Conservation (phyloP, 1,284 basidiomycete species). For the Ustilago bromivora region DNA sequence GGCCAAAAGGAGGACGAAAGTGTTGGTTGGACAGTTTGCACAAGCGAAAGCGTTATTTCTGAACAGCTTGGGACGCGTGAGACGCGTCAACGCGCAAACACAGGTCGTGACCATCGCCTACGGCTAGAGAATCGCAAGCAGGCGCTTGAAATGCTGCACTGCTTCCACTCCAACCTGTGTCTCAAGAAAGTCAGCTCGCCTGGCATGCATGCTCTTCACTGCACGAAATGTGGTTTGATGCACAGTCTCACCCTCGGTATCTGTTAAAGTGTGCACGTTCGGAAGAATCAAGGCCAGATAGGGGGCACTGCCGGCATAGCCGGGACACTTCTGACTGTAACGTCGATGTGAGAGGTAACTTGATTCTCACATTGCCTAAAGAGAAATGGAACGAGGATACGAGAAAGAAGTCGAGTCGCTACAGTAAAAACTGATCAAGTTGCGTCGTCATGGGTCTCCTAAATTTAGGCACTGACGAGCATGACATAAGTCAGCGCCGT, state of each 20-base stretch:
- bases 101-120: constrained; percentile 6
- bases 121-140: background rate
- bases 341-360: background rate
- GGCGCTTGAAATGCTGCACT: background rate
- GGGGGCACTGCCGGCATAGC: background rate
- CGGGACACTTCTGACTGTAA: background rate
- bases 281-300: background rate
- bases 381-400: background rate
- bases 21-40: background rate
- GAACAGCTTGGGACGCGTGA: background rate
- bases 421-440: background rate
- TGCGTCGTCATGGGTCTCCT: constrained; percentile 12
- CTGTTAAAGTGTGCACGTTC: background rate
- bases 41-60: background rate
- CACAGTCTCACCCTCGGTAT: background rate
- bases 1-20: background rate
- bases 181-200: background rate
- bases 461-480: constrained; percentile 11
- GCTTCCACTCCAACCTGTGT: constrained; percentile 4
- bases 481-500: constrained; percentile 18
- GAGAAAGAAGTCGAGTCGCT: background rate
- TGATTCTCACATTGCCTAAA: background rate
- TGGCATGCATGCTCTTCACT: background rate
- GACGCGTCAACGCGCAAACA: constrained; percentile 8
- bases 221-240: constrained; percentile 1